Base-by-base conservation (phyloP, 2,329 filamentous ascomycete species). In the Dactylellina cionopaga region DNA sequence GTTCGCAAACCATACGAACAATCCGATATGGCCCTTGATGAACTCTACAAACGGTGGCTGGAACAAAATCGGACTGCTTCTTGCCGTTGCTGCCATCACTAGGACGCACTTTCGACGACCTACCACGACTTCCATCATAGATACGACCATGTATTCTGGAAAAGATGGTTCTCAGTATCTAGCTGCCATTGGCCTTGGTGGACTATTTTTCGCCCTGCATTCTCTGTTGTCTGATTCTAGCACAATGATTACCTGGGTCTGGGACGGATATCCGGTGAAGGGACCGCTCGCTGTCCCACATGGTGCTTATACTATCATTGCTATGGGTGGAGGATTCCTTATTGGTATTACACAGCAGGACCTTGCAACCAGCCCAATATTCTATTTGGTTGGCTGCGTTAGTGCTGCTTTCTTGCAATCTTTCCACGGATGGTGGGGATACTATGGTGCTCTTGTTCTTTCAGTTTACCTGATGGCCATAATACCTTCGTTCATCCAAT, bases 191-290 rank as follows among this genome's bases (percentile, higher is more conserved):
- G 92, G 95, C 69, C 81, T 98, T 62, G 92, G 87, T 22, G 94
- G 92, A 27, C 81, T 97, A 5, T 85, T 97, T 78, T 99, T 99
- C 78, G 91, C 87, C 3, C 85, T 98, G 78, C 95, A 98, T 79
- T 97, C 93, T 0, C 84, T 99, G 7, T 85, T 99, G 9, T 97
- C 95, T 0, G 95, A 99, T 79, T 96, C 93, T 0, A 98, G 95
- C 83, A 99, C 95, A 59, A 98, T 99, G 92, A 97, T 98, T 66
- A 85, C 93, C 13, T 99, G 95, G 95, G 92, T 92, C 1, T 99
- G 95, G 95, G 92, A 97, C 77, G 95, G 95, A 5, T 99, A 91
- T 77, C 95, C 95, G 11, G 87, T 98, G 39, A 88, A 90, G 52
- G 95, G 95, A 5, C 95, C 95, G 1, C 87, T 95, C 52, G 88